phyloP scores from a whole-genome alignment of 306 rosid species.

The Erythrophleum fordii region DNA sequence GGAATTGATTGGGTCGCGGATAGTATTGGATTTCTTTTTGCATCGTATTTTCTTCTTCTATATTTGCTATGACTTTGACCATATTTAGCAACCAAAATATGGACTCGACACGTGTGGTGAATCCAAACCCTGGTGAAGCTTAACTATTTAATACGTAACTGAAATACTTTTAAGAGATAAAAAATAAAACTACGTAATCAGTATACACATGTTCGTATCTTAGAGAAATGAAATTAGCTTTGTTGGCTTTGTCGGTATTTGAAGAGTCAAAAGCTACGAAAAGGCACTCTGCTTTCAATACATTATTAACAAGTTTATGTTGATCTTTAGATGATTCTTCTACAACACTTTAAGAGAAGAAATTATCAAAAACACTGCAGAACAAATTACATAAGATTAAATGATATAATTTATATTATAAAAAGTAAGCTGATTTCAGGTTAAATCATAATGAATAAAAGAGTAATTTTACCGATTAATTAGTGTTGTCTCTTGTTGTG shows the following conservation, averaged over 20 bases:
- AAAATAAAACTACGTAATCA: background rate
- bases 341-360: background rate
- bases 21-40: background rate
- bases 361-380: no score
- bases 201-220: conserved; percentile 26
- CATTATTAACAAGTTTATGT: background rate
- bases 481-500: background rate
- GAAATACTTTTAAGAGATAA: background rate
- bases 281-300: background rate
- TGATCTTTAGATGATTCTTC: background rate
- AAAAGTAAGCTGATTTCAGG: no score
- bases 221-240: background rate
- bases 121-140: background rate
- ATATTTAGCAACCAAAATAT: conserved; percentile 2
- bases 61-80: conserved; percentile 49
- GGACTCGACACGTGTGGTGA: conserved; percentile 43
- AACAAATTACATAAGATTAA: no score
- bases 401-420: no score
- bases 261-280: conserved; percentile 2
- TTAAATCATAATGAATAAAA: no score
- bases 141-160: background rate
- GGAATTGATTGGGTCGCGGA: conserved; percentile 15
- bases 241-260: conserved; percentile 11
- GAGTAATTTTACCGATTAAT: no score
- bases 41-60: background rate